These are phyloP conservation scores for Eimeria brunetti DNA, from an alignment of 169 alveolate species.

Conservation along the genomic window DNA sequence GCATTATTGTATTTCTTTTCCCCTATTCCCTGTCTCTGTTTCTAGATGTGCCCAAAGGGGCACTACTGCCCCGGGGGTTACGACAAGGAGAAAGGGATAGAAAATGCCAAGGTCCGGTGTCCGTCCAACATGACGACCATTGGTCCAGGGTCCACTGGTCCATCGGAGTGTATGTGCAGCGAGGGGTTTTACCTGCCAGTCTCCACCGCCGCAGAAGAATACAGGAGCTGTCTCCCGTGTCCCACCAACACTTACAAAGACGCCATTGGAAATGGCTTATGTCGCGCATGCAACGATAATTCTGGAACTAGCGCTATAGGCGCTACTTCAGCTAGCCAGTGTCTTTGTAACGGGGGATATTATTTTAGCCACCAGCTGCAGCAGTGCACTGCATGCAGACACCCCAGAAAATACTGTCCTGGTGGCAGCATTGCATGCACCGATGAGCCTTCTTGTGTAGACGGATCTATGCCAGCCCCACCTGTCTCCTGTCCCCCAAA, in stretches of 20 bases:
- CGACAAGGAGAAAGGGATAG: neutral
- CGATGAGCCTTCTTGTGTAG: constrained; percentile 1
- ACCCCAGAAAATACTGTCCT: constrained; percentile 85
- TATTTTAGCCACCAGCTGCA: constrained; percentile 77
- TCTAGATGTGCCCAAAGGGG: constrained; percentile 87
- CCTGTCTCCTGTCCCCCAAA: constrained; percentile 86
- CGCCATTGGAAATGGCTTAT: constrained; percentile 83
- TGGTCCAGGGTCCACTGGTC: constrained; percentile 23
- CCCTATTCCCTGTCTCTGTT: no score
- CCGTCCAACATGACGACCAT: constrained; percentile 79
- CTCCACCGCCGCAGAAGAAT: constrained; percentile 31
- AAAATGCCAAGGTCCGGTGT: constrained; percentile 10
- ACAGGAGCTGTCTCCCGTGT: constrained; percentile 82
- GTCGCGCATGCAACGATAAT: constrained; percentile 85
- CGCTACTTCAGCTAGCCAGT: constrained; percentile 76
- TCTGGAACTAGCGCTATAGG: constrained; percentile 85
- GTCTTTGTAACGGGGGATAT: constrained; percentile 89
- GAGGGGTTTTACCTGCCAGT: neutral
- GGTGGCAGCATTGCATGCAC: constrained; percentile 85
- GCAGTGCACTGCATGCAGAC: constrained; percentile 86
- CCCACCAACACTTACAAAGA: constrained; percentile 86
- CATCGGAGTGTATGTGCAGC: constrained; percentile 82
- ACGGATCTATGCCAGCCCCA: constrained; percentile 1
- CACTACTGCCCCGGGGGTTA: constrained; percentile 87
- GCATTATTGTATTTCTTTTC: no score